phyloP scores from a whole-genome alignment of 371 early-diverging fungal genomes.

The Mortierella polycephala region DNA sequence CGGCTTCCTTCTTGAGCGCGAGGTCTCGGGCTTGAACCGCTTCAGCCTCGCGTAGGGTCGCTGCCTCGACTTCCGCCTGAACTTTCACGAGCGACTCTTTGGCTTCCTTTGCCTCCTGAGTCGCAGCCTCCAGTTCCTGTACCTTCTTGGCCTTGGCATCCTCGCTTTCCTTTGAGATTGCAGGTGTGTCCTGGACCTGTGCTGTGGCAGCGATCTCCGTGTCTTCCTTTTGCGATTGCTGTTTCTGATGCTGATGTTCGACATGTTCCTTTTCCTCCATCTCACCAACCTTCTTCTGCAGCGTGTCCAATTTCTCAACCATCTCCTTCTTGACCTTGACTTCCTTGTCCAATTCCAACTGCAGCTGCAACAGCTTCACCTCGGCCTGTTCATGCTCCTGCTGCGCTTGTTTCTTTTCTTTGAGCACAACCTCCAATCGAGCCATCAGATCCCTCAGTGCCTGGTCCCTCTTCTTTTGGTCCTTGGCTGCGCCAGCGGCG shows the following conservation, averaged over 20 bases:
- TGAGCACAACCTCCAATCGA: slow-evolving; percentile 42
- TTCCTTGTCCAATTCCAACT: slow-evolving; percentile 60
- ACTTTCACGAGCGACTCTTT: slow-evolving; percentile 43
- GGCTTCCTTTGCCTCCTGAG: slow-evolving; percentile 21
- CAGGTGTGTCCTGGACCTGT: background rate
- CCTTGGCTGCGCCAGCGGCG: slow-evolving; percentile 14
- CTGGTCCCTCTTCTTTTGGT: slow-evolving; percentile 52
- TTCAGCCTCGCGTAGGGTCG: slow-evolving; percentile 59
- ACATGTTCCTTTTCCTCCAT: slow-evolving; percentile 40
- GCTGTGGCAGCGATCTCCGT: background rate
- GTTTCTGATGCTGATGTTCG: slow-evolving; percentile 5
- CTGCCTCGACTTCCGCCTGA: slow-evolving; percentile 48
- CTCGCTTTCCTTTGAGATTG: background rate
- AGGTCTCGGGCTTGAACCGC: slow-evolving; percentile 59
- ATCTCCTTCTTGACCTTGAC: slow-evolving; percentile 62
- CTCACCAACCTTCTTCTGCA: slow-evolving; percentile 59
- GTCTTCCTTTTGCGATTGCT: background rate
- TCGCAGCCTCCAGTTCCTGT: slow-evolving; percentile 16
- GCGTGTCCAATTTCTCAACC: slow-evolving; percentile 60
- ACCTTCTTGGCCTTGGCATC: slow-evolving; percentile 1
- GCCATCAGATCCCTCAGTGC: slow-evolving; percentile 47
- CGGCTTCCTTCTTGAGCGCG: slow-evolving; percentile 53
- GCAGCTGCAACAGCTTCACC: slow-evolving; percentile 42
- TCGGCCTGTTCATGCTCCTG: slow-evolving; percentile 50
- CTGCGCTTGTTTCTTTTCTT: slow-evolving; percentile 53